Percentiles rank a stretch among this genome's conserved stretches.
Evolutionary conservation across 2,329 filamentous ascomycete species (phyloP).

Genomic region (Colletotrichum lini): DNA sequence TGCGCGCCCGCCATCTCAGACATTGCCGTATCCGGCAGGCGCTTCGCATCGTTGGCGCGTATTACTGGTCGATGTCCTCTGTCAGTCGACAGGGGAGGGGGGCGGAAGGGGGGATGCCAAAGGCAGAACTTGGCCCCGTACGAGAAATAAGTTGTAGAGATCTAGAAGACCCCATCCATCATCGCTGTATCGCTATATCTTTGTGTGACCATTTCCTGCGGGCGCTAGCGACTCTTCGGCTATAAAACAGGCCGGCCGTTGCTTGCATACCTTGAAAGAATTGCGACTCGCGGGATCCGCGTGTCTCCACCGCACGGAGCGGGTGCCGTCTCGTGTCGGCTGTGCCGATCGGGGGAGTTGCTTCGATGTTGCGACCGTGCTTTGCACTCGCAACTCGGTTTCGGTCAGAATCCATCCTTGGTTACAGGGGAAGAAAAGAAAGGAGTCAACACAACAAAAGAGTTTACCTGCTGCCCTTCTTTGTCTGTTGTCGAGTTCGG

Average conservation of each 20-base stretch:
- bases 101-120: not conserved
- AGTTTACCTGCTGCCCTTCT: no score
- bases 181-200: not conserved
- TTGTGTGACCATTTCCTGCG: no score
- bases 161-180: not conserved
- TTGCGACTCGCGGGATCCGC: no score
- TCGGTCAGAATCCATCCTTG: not conserved
- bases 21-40: constrained; percentile 9
- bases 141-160: not conserved
- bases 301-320: no score
- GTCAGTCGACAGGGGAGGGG: not conserved
- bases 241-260: no score
- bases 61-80: not conserved
- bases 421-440: not conserved
- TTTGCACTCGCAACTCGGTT: not conserved
- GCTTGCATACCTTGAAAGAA: no score
- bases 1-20: not conserved
- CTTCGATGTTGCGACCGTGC: no score
- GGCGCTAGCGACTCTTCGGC: no score
- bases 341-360: no score
- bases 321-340: no score
- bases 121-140: not conserved
- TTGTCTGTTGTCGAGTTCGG: not conserved
- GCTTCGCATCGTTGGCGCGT: not conserved
- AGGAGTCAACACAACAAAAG: no score